Evolutionary conservation across 2,329 filamentous ascomycete species (phyloP), one percentile per base, ranked within the genome.

Genomic region (Phaeomoniella chlamydospora): DNA sequence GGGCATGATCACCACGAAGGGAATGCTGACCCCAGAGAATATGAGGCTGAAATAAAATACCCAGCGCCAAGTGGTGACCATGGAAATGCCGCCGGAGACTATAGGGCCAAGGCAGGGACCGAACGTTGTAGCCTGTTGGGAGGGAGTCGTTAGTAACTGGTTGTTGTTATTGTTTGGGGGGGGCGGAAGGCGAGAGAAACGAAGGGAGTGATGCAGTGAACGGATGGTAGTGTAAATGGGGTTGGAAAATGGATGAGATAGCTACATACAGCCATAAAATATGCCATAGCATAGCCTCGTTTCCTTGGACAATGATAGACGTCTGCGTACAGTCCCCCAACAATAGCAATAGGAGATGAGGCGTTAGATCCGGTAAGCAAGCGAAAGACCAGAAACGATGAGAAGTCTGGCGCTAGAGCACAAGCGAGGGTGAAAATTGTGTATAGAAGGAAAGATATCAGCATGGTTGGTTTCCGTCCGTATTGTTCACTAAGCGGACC

Each of bases 21-120:
- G 51, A 53, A 77, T 65, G 2, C 75, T 77, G 3, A 47, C 43
- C 0, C 52, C 61, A 2, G 79, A 80, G 37, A 82, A 63, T 13
- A 86, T 80, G 12, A 82, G 61, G 11, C 63, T 77, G 15, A 84
- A 67, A 70, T 61, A 62, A 26, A 66, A 68, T 0, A 56, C 52
- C 59, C 62, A 66, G 15, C 61, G 50, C 64, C 64, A 68, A 1
- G 52, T 54, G n/a, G 57, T 43, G 1, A 45, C 39, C 0, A 57
- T 49, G 4, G 55, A 48, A n/a, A 59, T 50, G 32, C 58, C 67
- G 0, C 63, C 64, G 0, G 62, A 64, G 15, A 67, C 59, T 0
- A 60, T 56, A 0, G 63, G 63, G 0, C 57, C 59, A 5, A 63
- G 38, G 0, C 58, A 46, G 0, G 64, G 63, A 1, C 59, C 62